Evolutionary conservation across 495 filamentous ascomycete species (phyloP).

Genomic region (Tuber brumale): DNA sequence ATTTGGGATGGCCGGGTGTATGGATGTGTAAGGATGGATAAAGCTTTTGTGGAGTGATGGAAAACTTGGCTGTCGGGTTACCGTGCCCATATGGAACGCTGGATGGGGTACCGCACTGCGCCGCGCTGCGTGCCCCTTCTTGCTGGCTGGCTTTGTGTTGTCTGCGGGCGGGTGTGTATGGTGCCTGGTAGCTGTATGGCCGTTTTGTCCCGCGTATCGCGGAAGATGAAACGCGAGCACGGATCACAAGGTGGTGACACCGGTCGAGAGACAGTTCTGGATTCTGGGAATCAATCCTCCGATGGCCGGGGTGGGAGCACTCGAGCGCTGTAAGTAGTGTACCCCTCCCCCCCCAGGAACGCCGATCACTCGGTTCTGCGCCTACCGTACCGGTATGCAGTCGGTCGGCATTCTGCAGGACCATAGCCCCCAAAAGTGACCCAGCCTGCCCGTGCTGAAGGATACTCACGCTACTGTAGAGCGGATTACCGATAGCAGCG

Average conservation of each 20-base stretch:
- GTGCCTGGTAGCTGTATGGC: slow-evolving; percentile 12
- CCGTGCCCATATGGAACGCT: background rate
- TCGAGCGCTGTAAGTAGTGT: background rate
- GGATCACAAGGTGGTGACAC: slow-evolving; percentile 37
- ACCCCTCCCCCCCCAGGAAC: background rate
- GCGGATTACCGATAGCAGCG: background rate
- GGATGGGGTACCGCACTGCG: background rate
- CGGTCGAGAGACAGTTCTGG: slow-evolving; percentile 23
- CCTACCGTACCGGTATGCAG: background rate
- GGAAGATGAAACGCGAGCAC: slow-evolving; percentile 36
- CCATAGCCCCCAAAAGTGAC: slow-evolving; percentile 2
- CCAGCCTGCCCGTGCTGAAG: slow-evolving; percentile 10
- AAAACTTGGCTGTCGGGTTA: background rate
- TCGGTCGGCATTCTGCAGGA: slow-evolving; percentile 26
- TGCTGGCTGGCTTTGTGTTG: background rate
- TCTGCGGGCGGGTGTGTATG: background rate
- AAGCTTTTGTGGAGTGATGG: background rate
- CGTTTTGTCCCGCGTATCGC: slow-evolving; percentile 23
- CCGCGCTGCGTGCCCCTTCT: background rate
- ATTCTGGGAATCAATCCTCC: slow-evolving; percentile 23
- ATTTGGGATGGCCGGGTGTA: background rate
- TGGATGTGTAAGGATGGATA: background rate
- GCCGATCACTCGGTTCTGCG: slow-evolving; percentile 31
- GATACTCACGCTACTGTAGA: slow-evolving; percentile 5
- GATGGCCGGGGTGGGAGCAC: background rate